A percentile compares a stretch with the other conserved stretches of the same genome.
Conservation (phyloP, 1,284 basidiomycete genomes). For the Lignosus rhinocerotis region DNA sequence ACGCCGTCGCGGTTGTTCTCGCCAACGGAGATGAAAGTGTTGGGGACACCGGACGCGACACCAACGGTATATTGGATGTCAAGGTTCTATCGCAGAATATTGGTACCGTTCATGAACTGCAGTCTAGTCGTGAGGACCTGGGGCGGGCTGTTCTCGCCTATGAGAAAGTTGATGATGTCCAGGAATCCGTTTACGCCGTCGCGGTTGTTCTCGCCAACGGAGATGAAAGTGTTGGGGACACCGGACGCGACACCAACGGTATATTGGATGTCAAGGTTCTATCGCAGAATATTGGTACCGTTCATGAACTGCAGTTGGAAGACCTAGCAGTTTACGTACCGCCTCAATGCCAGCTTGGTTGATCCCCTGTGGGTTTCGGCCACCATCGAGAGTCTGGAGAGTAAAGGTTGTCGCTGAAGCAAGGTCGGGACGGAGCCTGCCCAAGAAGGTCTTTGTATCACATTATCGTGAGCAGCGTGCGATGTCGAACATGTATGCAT, state of each 20-base stretch:
- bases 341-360: constrained; percentile 45
- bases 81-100: constrained; percentile 37
- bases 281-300: neutral
- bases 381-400: constrained; percentile 48
- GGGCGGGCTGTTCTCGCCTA: constrained; percentile 52
- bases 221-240: constrained; percentile 26
- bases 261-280: constrained; percentile 64
- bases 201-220: constrained; percentile 19
- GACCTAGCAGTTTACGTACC: constrained; percentile 32
- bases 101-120: neutral
- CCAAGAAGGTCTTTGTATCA: constrained; percentile 27
- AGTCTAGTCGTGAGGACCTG: constrained; percentile 60
- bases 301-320: neutral
- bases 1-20: constrained; percentile 15
- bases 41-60: constrained; percentile 49
- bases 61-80: constrained; percentile 65
- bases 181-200: constrained; percentile 18
- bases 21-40: constrained; percentile 24
- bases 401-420: constrained; percentile 31
- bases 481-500: neutral
- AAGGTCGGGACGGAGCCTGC: constrained; percentile 34
- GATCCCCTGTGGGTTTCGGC: constrained; percentile 41
- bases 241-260: constrained; percentile 59
- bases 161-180: constrained; percentile 18
- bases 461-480: neutral